Evolutionary conservation across 257 asterid species (phyloP).

Genomic region (Solanum megistacrolobum): DNA sequence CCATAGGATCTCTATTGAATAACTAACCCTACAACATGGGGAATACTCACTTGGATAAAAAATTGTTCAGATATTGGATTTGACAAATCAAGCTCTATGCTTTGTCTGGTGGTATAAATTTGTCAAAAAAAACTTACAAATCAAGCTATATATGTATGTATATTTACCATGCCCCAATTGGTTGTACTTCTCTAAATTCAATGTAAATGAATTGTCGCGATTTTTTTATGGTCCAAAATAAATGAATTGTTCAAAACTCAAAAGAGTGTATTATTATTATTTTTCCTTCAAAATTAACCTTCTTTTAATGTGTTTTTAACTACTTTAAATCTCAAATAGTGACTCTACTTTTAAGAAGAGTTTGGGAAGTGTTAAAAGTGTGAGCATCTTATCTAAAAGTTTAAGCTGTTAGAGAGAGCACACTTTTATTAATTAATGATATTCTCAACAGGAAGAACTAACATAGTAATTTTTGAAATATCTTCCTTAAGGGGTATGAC

Average conservation of each 20-base stretch:
- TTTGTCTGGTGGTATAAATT: background rate
- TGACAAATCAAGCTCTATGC: background rate
- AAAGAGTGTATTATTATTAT: background rate
- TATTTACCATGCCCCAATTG: too few species aligned
- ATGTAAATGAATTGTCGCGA: too few species aligned
- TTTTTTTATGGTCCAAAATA: too few species aligned
- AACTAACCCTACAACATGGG: background rate
- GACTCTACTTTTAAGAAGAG: too few species aligned
- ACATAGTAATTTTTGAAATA: too few species aligned
- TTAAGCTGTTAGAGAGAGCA: background rate
- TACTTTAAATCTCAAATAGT: too few species aligned
- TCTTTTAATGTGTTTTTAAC: too few species aligned
- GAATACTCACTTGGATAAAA: background rate
- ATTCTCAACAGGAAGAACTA: background rate
- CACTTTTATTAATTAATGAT: too few species aligned
- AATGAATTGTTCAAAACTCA: background rate
- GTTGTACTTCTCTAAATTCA: too few species aligned
- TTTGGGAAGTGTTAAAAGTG: background rate
- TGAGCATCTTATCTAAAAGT: too few species aligned
- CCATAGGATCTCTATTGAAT: background rate
- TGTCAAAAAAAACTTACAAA: too few species aligned
- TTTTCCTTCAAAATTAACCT: background rate
- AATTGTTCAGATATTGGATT: background rate
- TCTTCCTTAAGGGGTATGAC: too few species aligned
- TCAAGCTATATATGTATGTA: background rate